Evolutionary conservation across 345 rosid genomes (phyloP).

Genomic region (Lumnitzera littorea): DNA sequence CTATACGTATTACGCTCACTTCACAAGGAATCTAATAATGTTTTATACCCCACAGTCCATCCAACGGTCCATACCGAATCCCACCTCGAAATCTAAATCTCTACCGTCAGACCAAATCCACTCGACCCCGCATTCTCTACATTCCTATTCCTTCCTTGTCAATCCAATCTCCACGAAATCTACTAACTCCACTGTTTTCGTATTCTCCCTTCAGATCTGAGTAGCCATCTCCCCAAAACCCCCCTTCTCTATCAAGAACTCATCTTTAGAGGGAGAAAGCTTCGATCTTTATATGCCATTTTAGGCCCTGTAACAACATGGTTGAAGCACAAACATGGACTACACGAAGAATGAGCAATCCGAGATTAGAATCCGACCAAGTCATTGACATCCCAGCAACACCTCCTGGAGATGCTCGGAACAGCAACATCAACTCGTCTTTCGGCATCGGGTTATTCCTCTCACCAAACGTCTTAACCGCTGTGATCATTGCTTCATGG

Average conservation of each 20-base stretch:
- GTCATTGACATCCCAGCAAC: slow-evolving; percentile 77
- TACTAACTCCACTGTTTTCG: slow-evolving; percentile 1
- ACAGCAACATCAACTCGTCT: slow-evolving; percentile 19
- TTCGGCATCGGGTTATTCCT: slow-evolving; percentile 29
- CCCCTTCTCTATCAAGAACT: slow-evolving; percentile 14
- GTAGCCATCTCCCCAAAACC: slow-evolving; percentile 3
- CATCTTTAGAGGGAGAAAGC: slow-evolving; percentile 16
- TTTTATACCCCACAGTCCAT: slow-evolving; percentile 10
- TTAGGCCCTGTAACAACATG: slow-evolving; percentile 32
- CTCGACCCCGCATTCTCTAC: slow-evolving; percentile 1
- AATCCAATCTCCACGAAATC: too few species aligned
- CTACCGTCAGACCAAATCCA: slow-evolving; percentile 46
- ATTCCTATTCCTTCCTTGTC: background rate
- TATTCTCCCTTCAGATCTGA: slow-evolving; percentile 33
- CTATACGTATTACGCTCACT: slow-evolving; percentile 5
- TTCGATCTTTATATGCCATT: background rate
- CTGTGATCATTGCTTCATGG: slow-evolving; percentile 80
- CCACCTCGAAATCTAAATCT: slow-evolving; percentile 40
- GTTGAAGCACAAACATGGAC: slow-evolving; percentile 99
- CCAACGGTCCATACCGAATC: slow-evolving; percentile 31
- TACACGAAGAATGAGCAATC: slow-evolving; percentile 98
- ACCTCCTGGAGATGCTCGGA: slow-evolving; percentile 65
- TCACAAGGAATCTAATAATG: slow-evolving; percentile 17
- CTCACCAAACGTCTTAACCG: slow-evolving; percentile 57
- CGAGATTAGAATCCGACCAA: slow-evolving; percentile 47